Conservation (phyloP, 352 stramenopile genomes). For the Peronospora belbahrii region DNA sequence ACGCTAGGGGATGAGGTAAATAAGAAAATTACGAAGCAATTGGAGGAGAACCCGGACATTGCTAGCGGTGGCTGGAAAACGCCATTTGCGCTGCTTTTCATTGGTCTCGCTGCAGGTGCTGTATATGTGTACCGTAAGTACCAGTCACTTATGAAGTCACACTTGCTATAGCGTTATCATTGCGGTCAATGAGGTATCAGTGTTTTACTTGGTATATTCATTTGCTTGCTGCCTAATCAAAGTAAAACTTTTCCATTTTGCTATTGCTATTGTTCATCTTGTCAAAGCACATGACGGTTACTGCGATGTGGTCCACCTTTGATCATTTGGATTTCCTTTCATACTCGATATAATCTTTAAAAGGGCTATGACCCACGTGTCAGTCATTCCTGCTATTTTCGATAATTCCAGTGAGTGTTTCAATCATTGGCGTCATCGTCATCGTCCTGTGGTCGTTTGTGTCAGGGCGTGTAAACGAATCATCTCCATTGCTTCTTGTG, state of each 20-base stretch:
- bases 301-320: slow-evolving; percentile 17
- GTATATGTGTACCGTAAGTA: slow-evolving; percentile 79
- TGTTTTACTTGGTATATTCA: slow-evolving; percentile 2
- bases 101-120: slow-evolving; percentile 40
- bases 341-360: slow-evolving; percentile 5
- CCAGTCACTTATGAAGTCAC: slow-evolving; percentile 78
- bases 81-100: slow-evolving; percentile 64
- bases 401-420: too few relatives aligned
- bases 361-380: slow-evolving; percentile 17
- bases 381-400: slow-evolving; percentile 13
- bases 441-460: too few relatives aligned
- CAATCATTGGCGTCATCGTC: too few relatives aligned
- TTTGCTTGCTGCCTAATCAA: slow-evolving; percentile 16
- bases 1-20: slow-evolving; percentile 56
- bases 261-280: too few relatives aligned
- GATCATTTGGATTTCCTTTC: slow-evolving; percentile 3
- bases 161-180: slow-evolving; percentile 58
- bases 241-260: slow-evolving; percentile 22
- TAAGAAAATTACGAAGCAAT: slow-evolving; percentile 69
- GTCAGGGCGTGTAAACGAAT: too few relatives aligned
- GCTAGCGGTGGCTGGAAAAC: slow-evolving; percentile 65
- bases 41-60: slow-evolving; percentile 61
- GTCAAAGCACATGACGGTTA: too few relatives aligned
- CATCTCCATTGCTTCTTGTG: too few relatives aligned
- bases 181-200: slow-evolving; percentile 3